Conservation (phyloP, 108 stramenopile genomes). For the Phaeodactylum tricornutum region DNA sequence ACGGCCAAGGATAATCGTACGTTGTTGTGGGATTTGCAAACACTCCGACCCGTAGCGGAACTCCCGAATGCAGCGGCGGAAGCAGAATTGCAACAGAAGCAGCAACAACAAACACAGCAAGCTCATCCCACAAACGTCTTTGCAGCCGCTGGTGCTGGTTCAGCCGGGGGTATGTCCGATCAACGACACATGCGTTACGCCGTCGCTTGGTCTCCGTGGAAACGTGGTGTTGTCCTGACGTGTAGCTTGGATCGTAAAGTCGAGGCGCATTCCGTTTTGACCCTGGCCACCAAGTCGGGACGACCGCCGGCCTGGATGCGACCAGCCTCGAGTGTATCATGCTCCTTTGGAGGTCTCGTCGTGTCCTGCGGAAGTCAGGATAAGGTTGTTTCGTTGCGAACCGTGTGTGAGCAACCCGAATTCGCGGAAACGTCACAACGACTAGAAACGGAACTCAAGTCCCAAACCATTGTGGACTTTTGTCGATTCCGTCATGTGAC, state of each 20-base stretch:
- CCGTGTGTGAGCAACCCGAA: constrained; percentile 53
- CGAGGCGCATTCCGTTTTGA: constrained; percentile 81
- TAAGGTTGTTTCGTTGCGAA: constrained; percentile 34
- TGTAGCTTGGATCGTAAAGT: constrained; percentile 95
- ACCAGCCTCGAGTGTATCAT: constrained; percentile 74
- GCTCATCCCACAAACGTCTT: constrained; percentile 4
- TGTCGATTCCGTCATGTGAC: constrained; percentile 32
- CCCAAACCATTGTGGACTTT: constrained; percentile 47
- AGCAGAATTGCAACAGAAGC: neutral
- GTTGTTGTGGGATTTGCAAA: constrained; percentile 90
- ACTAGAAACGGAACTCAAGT: constrained; percentile 61
- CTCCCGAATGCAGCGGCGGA: constrained; percentile 49
- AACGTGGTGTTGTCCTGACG: constrained; percentile 82
- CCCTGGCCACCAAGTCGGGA: constrained; percentile 49
- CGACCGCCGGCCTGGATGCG: constrained; percentile 94
- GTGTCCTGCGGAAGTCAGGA: constrained; percentile 55
- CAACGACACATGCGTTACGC: constrained; percentile 66
- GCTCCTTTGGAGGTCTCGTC: constrained; percentile 86
- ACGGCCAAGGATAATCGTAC: constrained; percentile 95
- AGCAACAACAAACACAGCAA: neutral
- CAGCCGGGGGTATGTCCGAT: neutral
- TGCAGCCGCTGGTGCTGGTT: neutral
- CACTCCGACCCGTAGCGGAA: constrained; percentile 79
- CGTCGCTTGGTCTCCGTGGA: constrained; percentile 85
- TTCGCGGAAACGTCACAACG: constrained; percentile 44